Conservation (phyloP, 1,284 basidiomycete genomes). For the Marasmius sp. region DNA sequence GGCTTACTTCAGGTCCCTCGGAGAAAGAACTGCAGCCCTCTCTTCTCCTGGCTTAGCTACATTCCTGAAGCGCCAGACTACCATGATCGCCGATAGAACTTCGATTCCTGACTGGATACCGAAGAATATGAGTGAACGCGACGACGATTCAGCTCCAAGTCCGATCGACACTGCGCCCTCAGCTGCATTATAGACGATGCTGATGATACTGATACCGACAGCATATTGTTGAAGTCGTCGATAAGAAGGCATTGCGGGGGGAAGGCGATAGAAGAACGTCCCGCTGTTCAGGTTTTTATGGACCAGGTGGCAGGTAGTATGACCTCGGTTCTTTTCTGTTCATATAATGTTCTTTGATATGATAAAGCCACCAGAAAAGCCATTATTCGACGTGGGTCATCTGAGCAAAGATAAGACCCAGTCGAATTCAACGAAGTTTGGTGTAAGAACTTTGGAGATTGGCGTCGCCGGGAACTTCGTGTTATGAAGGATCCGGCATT, state of each 20-base stretch:
- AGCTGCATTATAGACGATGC: constrained; percentile 31
- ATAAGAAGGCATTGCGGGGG: constrained; percentile 11
- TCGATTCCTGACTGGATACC: constrained; percentile 49
- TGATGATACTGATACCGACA: constrained; percentile 32
- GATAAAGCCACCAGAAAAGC: no score
- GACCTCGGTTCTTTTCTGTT: no score
- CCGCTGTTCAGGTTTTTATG: no score
- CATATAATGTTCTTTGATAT: no score
- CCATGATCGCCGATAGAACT: constrained; percentile 38
- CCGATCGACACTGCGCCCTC: constrained; percentile 42
- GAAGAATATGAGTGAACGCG: constrained; percentile 49
- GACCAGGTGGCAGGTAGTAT: no score
- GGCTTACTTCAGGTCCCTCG: constrained; percentile 29
- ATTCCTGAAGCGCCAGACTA: constrained; percentile 42
- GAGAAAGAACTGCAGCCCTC: constrained; percentile 13
- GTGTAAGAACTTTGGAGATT: no score
- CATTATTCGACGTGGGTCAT: no score
- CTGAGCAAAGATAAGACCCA: no score
- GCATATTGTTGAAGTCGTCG: constrained; percentile 33
- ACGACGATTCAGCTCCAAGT: constrained; percentile 43
- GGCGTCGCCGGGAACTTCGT: no score
- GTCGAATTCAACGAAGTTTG: no score
- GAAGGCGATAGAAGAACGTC: no score
- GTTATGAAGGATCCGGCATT: no score
- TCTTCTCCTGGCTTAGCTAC: constrained; percentile 34